Conservation (phyloP, 2,329 filamentous ascomycete genomes). For the Hysterium pulicare region DNA sequence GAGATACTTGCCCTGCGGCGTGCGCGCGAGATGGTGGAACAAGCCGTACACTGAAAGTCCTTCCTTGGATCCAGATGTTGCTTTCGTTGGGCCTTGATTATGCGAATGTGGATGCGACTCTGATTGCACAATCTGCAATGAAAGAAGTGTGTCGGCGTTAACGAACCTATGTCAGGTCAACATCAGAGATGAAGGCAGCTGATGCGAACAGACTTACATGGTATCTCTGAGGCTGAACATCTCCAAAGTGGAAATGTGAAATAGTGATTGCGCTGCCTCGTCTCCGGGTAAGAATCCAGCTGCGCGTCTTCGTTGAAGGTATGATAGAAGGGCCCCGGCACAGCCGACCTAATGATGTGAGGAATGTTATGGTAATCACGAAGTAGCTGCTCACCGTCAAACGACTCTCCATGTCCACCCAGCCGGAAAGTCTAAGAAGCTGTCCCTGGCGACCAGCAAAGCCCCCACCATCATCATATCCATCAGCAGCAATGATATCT, state of each 20-base stretch:
- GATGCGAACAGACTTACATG: conserved; percentile 50
- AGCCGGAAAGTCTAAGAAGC: conserved; percentile 65
- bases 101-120: conserved; percentile 81
- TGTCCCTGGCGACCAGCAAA: conserved; percentile 59
- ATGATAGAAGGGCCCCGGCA: conserved; percentile 78
- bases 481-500: conserved; percentile 39
- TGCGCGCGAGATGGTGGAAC: conserved; percentile 71
- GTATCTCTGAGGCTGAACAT: conserved; percentile 68
- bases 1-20: conserved; percentile 70
- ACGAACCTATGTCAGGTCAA: conserved; percentile 74
- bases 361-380: neutral
- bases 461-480: conserved; percentile 42
- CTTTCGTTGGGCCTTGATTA: conserved; percentile 64
- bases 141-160: conserved; percentile 73
- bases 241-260: conserved; percentile 62
- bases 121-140: conserved; percentile 79
- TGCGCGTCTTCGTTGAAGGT: conserved; percentile 67
- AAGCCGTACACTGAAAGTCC: conserved; percentile 80
- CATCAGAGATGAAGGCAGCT: too few species aligned
- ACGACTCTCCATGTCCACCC: conserved; percentile 69
- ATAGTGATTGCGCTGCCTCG: conserved; percentile 51
- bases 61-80: conserved; percentile 67
- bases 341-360: conserved; percentile 62
- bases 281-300: conserved; percentile 62
- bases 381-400: conserved; percentile 55